Evolutionary conservation across 441 rosid genomes (phyloP), one percentile per base, ranked within the genome.

Genomic region (Macaranga tanarius): DNA sequence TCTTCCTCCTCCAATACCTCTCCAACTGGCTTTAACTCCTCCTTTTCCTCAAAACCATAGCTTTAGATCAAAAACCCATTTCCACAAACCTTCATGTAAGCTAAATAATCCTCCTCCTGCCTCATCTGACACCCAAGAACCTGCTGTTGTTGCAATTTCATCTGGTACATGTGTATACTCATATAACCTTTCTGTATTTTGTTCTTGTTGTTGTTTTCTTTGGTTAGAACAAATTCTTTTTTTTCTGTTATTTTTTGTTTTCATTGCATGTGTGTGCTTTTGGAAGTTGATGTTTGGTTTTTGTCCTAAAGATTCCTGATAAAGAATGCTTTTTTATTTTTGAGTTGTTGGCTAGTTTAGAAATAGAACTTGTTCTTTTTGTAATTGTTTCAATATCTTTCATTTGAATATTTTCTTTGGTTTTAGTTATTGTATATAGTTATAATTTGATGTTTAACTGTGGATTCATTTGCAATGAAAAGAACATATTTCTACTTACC

Each of bases 1-100:
- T 34, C 83, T 83, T 20, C 90, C 92, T 82, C 80, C 89, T 78
- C 82, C 86, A 48, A 75, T 82, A 59, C 92, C 86, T 71, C 83
- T 83, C 47, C 90, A 82, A 25, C 86, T 80, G 16, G 85, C 90
- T 82, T 60, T 80, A n/a, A 56, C 86, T 44, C 88, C 86, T 47
- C 81, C 87, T 68, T 58, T 78, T 65, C 83, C 81, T 70, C 90
- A 69, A 64, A 79, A 83, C 83, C 90, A 78, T 28, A 55, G 79
- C 80, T 84, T 82, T 57, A 73, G 69, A 59, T 80, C 95, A n/a
- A 79, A 86, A 83, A 63, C 92, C 83, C 92, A 76, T 62, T 73
- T 81, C 57, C 86, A 87, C 60, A 90, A 85, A 79, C 74, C 89
- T 73, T 76, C 85, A 20, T 76, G 71, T 69, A 81, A 79, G 78